Percentiles rank a stretch among this genome's conserved stretches.
Evolutionary conservation across 345 rosid genomes (phyloP).

Genomic region (Toxicodendron radicans): DNA sequence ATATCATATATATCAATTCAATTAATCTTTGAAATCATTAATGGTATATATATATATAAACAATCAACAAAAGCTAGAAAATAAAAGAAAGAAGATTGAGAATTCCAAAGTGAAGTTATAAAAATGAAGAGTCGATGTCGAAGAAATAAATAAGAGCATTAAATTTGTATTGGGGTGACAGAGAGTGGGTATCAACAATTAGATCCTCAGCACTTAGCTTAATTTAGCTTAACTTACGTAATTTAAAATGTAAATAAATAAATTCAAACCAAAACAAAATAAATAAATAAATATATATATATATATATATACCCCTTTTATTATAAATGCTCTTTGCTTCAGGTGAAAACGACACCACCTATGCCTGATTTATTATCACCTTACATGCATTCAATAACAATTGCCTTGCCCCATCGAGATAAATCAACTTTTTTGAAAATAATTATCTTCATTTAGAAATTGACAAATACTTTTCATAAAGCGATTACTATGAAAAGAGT

Average conservation of each 20-base stretch:
- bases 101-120: background rate
- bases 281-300: background rate
- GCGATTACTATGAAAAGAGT: too few relatives aligned
- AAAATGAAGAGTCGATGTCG: constrained; percentile 23
- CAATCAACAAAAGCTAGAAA: background rate
- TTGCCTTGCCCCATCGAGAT: too few relatives aligned
- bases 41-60: too few relatives aligned
- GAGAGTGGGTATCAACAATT: background rate
- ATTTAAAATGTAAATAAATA: too few relatives aligned
- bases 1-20: too few relatives aligned
- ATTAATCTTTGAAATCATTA: too few relatives aligned
- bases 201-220: background rate
- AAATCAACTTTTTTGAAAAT: too few relatives aligned
- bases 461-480: too few relatives aligned
- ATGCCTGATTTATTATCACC: background rate
- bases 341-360: background rate
- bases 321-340: background rate
- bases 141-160: constrained; percentile 19
- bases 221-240: too few relatives aligned
- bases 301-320: background rate
- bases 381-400: background rate
- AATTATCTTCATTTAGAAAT: too few relatives aligned
- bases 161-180: too few relatives aligned
- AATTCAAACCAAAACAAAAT: too few relatives aligned
- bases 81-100: background rate